Conservation (phyloP, 371 early-diverging fungal species). For the Phascolomyces articulosus region DNA sequence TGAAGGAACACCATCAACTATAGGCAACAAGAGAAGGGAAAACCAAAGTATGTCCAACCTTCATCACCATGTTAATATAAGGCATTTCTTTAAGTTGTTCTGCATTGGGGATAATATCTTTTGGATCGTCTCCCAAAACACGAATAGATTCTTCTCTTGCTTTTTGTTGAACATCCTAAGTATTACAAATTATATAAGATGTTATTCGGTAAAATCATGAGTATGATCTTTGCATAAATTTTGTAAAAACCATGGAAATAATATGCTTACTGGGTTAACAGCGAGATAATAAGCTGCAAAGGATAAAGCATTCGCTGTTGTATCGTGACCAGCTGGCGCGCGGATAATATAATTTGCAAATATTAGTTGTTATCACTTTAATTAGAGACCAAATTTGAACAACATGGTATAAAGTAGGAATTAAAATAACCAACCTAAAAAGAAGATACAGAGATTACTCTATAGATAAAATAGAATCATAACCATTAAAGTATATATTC, state of each 20-base stretch:
- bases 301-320: conserved; percentile 30
- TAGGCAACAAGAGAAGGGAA: too few relatives aligned
- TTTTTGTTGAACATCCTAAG: conserved; percentile 22
- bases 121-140: conserved; percentile 15
- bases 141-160: conserved; percentile 24
- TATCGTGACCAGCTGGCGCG: conserved; percentile 46
- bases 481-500: too few relatives aligned
- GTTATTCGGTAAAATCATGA: too few relatives aligned
- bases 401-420: too few relatives aligned
- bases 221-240: too few relatives aligned
- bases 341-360: too few relatives aligned
- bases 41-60: conserved; percentile 6
- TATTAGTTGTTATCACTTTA: too few relatives aligned
- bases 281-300: conserved; percentile 25
- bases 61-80: conserved; percentile 17
- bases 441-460: conserved; percentile 31
- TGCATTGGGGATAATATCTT: conserved; percentile 6
- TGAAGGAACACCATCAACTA: too few relatives aligned
- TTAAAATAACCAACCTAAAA: too few relatives aligned
- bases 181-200: too few relatives aligned
- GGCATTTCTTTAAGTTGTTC: conserved; percentile 13
- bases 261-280: too few relatives aligned
- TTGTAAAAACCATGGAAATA: neutral
- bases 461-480: conserved; percentile 9
- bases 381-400: too few relatives aligned